Conservation (phyloP, 805 yeast genomes). For the Candida mattraensis region DNA sequence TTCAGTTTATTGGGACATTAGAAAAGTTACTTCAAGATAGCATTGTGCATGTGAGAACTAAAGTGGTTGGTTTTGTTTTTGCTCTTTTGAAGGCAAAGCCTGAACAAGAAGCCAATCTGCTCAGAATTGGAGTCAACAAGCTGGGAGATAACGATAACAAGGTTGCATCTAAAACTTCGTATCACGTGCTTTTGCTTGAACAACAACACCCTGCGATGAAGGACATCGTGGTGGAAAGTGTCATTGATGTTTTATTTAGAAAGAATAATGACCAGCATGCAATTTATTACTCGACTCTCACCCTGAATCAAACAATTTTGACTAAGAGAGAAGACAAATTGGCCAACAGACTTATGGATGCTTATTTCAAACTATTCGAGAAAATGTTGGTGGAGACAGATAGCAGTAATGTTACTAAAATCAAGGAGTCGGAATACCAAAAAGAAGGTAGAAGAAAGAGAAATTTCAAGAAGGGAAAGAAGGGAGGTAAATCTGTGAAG, state of each 20-base stretch:
- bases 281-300: constrained; percentile 81
- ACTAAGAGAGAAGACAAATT: constrained; percentile 73
- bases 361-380: constrained; percentile 85
- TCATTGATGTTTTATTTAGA: constrained; percentile 77
- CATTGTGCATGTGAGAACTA: constrained; percentile 81
- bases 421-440: constrained; percentile 48
- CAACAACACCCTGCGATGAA: constrained; percentile 97
- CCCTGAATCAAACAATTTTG: constrained; percentile 90
- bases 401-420: constrained; percentile 37
- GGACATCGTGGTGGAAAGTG: constrained; percentile 70
- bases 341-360: constrained; percentile 79
- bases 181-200: constrained; percentile 72
- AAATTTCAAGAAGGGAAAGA: constrained; percentile 76
- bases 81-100: constrained; percentile 84
- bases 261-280: constrained; percentile 81
- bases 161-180: constrained; percentile 87
- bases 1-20: constrained; percentile 70
- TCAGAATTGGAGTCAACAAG: constrained; percentile 88
- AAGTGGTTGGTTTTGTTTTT: constrained; percentile 71
- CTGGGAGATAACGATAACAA: constrained; percentile 91
- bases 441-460: constrained; percentile 66
- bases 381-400: constrained; percentile 74
- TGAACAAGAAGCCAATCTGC: constrained; percentile 91
- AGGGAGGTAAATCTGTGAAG: constrained; percentile 83
- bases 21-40: constrained; percentile 89